Evolutionary conservation across 345 rosid species (phyloP).

Genomic region (Lepidium africanum): DNA sequence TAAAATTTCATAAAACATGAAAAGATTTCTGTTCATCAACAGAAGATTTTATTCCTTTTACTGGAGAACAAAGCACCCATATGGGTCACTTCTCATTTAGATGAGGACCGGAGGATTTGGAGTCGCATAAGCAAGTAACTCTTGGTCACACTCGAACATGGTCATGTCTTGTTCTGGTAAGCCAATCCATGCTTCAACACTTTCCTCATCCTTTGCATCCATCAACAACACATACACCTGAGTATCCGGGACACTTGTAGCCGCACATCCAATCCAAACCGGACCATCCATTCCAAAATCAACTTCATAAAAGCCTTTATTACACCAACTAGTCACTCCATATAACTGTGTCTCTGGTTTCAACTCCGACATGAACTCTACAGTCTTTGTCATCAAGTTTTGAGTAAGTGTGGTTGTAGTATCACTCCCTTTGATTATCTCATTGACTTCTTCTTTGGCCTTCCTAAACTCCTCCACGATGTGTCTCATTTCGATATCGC

Average conservation of each 20-base stretch:
- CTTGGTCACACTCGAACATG: constrained; percentile 30
- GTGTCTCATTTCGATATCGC: background rate
- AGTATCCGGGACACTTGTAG: background rate
- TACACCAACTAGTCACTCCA: constrained; percentile 35
- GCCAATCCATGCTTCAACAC: constrained; percentile 44
- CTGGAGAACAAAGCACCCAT: too few species aligned
- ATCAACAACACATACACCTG: background rate
- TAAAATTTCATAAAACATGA: background rate
- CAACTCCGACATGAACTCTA: background rate
- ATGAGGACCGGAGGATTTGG: constrained; percentile 25
- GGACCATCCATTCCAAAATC: constrained; percentile 54
- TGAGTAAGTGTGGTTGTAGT: background rate
- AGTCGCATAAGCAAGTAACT: constrained; percentile 34
- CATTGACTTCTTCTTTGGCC: background rate
- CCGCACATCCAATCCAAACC: constrained; percentile 23
- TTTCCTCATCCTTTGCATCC: constrained; percentile 32
- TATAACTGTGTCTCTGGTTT: constrained; percentile 9
- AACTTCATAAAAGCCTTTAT: constrained; percentile 35
- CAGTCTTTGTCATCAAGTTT: background rate
- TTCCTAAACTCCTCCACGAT: constrained; percentile 22
- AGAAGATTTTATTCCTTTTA: background rate
- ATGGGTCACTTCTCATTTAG: background rate
- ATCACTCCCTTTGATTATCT: background rate
- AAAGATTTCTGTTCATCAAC: too few species aligned
- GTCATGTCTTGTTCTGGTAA: constrained; percentile 36